Evolutionary conservation across 1,284 basidiomycete species (phyloP).

Genomic region (Ceratobasidium sp.): DNA sequence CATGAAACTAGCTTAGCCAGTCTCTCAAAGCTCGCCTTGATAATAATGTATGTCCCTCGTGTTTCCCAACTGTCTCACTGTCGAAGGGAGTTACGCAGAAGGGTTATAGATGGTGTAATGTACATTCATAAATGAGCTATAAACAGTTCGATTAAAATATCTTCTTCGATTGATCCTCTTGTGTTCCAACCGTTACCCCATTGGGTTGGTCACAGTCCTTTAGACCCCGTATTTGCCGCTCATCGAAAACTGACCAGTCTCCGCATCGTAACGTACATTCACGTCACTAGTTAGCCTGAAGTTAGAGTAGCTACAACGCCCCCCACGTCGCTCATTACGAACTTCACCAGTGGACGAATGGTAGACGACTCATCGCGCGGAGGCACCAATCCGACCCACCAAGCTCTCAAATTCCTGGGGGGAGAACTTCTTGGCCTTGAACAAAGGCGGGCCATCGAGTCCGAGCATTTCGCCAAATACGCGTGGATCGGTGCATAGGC

Average conservation of each 20-base stretch:
- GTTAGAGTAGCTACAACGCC: conserved; percentile 50
- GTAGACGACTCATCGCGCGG: conserved; percentile 41
- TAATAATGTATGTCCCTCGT: too few species aligned
- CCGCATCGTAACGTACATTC: conserved; percentile 57
- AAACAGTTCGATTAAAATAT: too few species aligned
- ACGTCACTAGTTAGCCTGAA: conserved; percentile 56
- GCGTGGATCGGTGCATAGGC: conserved; percentile 59
- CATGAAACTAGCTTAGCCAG: too few species aligned
- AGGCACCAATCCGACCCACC: conserved; percentile 48
- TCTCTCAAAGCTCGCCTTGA: too few species aligned
- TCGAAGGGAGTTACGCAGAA: too few species aligned
- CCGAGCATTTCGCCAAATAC: conserved; percentile 60
- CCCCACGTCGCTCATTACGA: conserved; percentile 4
- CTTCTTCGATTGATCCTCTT: too few species aligned
- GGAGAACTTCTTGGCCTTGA: conserved; percentile 61
- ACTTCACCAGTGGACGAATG: conserved; percentile 45
- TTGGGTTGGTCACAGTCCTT: too few species aligned
- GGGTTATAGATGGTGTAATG: too few species aligned
- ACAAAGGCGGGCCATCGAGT: conserved; percentile 57
- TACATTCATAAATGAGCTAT: too few species aligned
- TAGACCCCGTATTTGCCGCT: conserved; percentile 57
- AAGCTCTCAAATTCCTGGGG: conserved; percentile 54
- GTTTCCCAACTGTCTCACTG: too few species aligned
- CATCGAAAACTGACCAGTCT: conserved; percentile 60
- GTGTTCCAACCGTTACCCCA: too few species aligned